Evolutionary conservation across 2,329 filamentous ascomycete species (phyloP).

Genomic region (Penicillium digitatum): DNA sequence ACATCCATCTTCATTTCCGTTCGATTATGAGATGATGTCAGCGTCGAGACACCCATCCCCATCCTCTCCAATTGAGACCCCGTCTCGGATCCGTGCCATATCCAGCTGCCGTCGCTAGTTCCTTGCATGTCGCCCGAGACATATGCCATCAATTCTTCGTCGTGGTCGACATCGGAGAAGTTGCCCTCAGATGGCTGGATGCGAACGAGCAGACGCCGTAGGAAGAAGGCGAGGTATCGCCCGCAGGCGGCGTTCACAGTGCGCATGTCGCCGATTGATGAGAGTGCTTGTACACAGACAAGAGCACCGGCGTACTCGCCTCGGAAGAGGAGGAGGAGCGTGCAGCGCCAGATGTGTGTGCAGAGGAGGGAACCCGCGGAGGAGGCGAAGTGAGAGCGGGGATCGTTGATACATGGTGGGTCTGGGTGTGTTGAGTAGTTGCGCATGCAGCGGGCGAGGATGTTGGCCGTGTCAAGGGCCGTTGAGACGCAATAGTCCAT

Average conservation of each 20-base stretch:
- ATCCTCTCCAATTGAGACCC: constrained; percentile 36
- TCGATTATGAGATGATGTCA: constrained; percentile 15
- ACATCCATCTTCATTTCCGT: constrained; percentile 56
- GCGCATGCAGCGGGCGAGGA: constrained; percentile 65
- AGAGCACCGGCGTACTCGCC: constrained; percentile 69
- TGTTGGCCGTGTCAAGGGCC: constrained; percentile 71
- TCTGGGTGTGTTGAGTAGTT: constrained; percentile 16
- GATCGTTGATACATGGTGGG: constrained; percentile 35
- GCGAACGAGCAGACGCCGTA: constrained; percentile 61
- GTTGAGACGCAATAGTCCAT: constrained; percentile 72
- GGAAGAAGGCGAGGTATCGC: constrained; percentile 75
- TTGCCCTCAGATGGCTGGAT: constrained; percentile 40
- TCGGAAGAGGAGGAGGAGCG: constrained; percentile 72
- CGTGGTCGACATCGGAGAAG: constrained; percentile 50
- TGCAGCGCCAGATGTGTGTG: constrained; percentile 81
- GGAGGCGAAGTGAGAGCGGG: constrained; percentile 58
- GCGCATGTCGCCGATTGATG: constrained; percentile 65
- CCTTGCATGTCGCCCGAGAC: constrained; percentile 83
- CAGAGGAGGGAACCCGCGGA: constrained; percentile 72
- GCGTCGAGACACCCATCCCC: constrained; percentile 12
- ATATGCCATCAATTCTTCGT: constrained; percentile 87
- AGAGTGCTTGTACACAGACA: constrained; percentile 67
- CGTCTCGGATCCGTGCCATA: constrained; percentile 66
- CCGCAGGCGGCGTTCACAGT: constrained; percentile 75
- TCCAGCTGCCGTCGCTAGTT: constrained; percentile 72